Percentiles rank a stretch among this genome's conserved stretches.
phyloP scores from a whole-genome alignment of 352 stramenopile genomes.

The Pythium aristosporum region DNA sequence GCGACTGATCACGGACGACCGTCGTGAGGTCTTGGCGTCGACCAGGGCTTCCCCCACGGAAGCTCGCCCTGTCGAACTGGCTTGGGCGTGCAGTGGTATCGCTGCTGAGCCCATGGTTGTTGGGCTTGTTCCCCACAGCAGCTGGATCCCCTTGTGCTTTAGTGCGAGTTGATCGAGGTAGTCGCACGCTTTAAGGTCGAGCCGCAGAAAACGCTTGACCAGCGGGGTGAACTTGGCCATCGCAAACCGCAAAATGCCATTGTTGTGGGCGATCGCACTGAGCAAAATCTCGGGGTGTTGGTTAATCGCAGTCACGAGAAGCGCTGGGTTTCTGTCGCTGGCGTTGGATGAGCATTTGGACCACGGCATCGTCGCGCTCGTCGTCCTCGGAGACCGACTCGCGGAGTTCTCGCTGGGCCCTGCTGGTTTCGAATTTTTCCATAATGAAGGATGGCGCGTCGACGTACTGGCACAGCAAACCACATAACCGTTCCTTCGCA shows the following conservation, averaged over 20 bases:
- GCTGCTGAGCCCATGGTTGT: not conserved
- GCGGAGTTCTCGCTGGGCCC: constrained; percentile 26
- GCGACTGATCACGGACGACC: constrained; percentile 6
- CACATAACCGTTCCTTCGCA: constrained; percentile 36
- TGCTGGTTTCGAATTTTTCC: constrained; percentile 46
- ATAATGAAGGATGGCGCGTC: constrained; percentile 44
- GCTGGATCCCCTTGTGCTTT: constrained; percentile 53
- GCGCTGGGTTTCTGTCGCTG: constrained; percentile 56
- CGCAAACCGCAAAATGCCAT: constrained; percentile 65
- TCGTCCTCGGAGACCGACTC: constrained; percentile 27
- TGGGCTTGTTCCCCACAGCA: constrained; percentile 52
- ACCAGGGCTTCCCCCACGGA: constrained; percentile 7
- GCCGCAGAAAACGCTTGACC: constrained; percentile 65
- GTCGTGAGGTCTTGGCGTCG: not conserved
- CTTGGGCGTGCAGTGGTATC: too few relatives aligned
- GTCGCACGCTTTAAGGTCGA: constrained; percentile 58
- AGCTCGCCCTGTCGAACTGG: not conserved
- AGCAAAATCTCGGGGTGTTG: constrained; percentile 68
- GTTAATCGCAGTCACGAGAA: constrained; percentile 63
- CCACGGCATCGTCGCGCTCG: constrained; percentile 27
- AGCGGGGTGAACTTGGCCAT: constrained; percentile 65
- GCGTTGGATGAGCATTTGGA: constrained; percentile 50
- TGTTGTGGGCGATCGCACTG: constrained; percentile 55
- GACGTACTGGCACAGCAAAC: constrained; percentile 45
- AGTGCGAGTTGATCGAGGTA: constrained; percentile 49